Base-by-base conservation (phyloP, 2,329 filamentous ascomycete genomes). In the Fusarium mangiferae region DNA sequence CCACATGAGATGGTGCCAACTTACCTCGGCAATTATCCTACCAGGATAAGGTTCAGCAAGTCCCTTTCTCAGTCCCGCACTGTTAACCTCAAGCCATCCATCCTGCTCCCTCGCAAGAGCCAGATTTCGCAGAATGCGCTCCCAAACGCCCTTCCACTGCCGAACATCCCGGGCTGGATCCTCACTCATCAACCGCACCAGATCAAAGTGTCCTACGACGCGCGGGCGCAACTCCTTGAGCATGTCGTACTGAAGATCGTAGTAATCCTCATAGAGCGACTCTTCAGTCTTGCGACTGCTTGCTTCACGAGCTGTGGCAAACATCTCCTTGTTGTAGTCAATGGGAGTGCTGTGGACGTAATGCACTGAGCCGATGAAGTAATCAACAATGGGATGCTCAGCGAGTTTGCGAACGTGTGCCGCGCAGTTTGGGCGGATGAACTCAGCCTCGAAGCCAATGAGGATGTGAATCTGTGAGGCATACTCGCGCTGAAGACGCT, bases 361-460 rank as follows among this genome's bases (percentile, higher is more conserved):
- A 84, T 99, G 96, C 55, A 98, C 88, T 3, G 94, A 97, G 66
- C 96, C 96, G 79, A 99, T 88, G 85, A 98, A 98, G 83, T 97
- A 94, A 83, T 98, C 96, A 70, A 97, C 88, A 15, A 84, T 83
- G 44, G 94, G 87, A 12, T 86, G 80, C 28, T 92, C 84, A 15
- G 86, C 81, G 26, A 94, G 86, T 7, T 94, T 87, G 17, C 82
- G 76, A 66, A 97, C 91, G 52, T 92, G 84, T 5, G 84, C 72
- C 0, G 82, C 82, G 76, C 91, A 90, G 7, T 86, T 87, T 0
- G 92, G 87, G 12, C 95, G 91, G 81, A 98, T 96, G 91, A 94
- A 99, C 81, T 99, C 96, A 61, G 90, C 90, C 83, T 99, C 96
- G 81, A 98, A 98, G 51, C 94, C 96, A 80, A 99, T 91, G 48